Percentiles rank a stretch among this genome's conserved stretches.
These are phyloP conservation scores for Ampelocalamus luodianensis DNA, from an alignment of 176 grass and related monocot species.

Conservation along the genomic window DNA sequence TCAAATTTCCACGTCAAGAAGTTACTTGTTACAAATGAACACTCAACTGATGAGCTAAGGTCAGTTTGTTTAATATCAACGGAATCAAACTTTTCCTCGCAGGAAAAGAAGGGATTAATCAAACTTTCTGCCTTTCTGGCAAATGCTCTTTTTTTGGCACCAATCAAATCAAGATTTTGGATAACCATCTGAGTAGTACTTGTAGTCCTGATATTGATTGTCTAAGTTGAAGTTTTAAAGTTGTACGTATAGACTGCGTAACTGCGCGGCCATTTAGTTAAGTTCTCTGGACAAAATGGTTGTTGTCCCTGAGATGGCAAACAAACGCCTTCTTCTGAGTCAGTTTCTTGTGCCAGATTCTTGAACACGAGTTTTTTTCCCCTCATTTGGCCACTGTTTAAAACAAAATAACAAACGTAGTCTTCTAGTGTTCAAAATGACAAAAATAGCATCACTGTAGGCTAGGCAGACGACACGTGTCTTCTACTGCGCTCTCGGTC, in stretches of 20 bases:
- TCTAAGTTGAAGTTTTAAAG: constrained; percentile 5
- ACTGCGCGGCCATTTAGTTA: background rate
- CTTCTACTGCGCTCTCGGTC: too few species aligned
- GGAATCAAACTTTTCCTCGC: background rate
- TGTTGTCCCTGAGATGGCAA: background rate
- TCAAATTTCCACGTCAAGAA: constrained; percentile 25
- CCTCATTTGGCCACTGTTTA: too few species aligned
- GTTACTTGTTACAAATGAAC: constrained; percentile 47
- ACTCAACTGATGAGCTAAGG: constrained; percentile 43
- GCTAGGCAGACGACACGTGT: too few species aligned
- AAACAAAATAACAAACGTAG: too few species aligned
- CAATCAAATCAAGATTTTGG: background rate
- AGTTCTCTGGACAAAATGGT: background rate
- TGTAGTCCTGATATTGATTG: background rate
- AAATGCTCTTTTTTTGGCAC: background rate
- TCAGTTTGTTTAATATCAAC: background rate
- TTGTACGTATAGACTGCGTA: background rate
- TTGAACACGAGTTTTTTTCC: background rate
- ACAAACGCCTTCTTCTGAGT: background rate
- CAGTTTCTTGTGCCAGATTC: background rate
- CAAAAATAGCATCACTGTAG: too few species aligned
- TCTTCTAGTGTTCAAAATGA: too few species aligned
- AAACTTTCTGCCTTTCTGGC: background rate
- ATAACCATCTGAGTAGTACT: constrained; percentile 5
- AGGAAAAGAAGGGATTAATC: background rate